Evolutionary conservation across 2,329 filamentous ascomycete species (phyloP).

Genomic region (Trichoderma atroviride): DNA sequence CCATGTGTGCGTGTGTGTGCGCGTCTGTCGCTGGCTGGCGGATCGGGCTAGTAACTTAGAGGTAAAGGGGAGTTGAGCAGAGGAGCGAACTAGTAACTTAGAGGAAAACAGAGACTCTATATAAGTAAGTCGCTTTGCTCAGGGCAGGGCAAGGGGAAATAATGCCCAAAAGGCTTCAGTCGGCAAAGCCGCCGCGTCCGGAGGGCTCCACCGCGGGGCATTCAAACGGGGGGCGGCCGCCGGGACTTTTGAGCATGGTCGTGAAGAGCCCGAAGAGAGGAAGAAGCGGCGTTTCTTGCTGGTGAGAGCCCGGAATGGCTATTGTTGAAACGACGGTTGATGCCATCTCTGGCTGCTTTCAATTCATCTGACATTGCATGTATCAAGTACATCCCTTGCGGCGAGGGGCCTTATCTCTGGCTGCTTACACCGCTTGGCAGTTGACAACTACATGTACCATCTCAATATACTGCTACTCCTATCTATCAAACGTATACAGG

Average conservation of each 20-base stretch:
- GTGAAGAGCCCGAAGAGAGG: slow-evolving; percentile 5
- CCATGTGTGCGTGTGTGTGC: slow-evolving; percentile 17
- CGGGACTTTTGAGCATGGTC: background rate
- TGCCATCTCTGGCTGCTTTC: background rate
- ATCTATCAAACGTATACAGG: background rate
- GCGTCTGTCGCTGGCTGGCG: slow-evolving; percentile 9
- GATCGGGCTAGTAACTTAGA: slow-evolving; percentile 29
- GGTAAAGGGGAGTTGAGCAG: slow-evolving; percentile 27
- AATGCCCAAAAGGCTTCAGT: slow-evolving; percentile 24
- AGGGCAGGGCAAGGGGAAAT: slow-evolving; percentile 3
- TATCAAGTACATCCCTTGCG: background rate
- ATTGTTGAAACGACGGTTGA: background rate
- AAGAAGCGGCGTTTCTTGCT: background rate
- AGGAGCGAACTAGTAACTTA: slow-evolving; percentile 28
- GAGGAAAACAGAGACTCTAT: slow-evolving; percentile 27
- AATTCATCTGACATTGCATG: background rate
- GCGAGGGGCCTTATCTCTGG: background rate
- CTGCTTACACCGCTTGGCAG: slow-evolving; percentile 4
- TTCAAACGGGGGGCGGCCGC: slow-evolving; percentile 8
- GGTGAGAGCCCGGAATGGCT: background rate
- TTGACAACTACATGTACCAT: background rate
- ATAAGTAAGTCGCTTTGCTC: slow-evolving; percentile 21
- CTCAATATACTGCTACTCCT: background rate
- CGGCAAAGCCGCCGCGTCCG: slow-evolving; percentile 24
- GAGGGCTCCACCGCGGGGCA: slow-evolving; percentile 26